These are phyloP conservation scores for Ophiostoma quercus DNA, from an alignment of 2,329 filamentous ascomycete species.

Conservation along the genomic window DNA sequence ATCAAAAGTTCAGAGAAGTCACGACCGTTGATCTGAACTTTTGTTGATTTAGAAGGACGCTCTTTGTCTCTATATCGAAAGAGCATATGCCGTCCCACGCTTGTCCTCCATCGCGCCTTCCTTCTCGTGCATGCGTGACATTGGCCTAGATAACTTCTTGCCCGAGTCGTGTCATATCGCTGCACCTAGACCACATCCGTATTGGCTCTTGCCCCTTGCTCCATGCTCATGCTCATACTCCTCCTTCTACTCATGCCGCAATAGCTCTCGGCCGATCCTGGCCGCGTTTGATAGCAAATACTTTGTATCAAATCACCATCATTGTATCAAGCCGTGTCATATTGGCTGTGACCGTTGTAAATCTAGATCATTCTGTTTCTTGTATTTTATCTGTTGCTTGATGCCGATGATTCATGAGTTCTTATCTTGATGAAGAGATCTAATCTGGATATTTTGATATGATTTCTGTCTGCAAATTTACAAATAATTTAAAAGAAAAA, in stretches of 20 bases:
- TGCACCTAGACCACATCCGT: background rate
- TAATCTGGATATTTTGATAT: no score
- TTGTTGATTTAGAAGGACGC: background rate
- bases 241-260: background rate
- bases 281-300: background rate
- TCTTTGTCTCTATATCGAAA: background rate
- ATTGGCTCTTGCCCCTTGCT: constrained; percentile 2
- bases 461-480: no score
- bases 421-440: no score
- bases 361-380: background rate
- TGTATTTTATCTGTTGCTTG: no score
- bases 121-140: background rate
- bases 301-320: background rate
- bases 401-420: no score
- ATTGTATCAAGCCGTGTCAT: background rate
- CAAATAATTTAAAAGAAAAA: background rate
- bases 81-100: background rate
- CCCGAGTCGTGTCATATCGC: background rate
- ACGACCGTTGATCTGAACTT: background rate
- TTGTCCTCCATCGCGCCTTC: background rate
- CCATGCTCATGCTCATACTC: background rate
- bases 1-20: no score
- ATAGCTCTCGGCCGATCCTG: background rate
- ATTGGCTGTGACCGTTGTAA: background rate
- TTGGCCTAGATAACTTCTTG: background rate